A percentile compares a stretch with the other conserved stretches of the same genome.
Evolutionary conservation across 2,329 filamentous ascomycete genomes (phyloP).

Genomic region (Mollisiaceae sp.): DNA sequence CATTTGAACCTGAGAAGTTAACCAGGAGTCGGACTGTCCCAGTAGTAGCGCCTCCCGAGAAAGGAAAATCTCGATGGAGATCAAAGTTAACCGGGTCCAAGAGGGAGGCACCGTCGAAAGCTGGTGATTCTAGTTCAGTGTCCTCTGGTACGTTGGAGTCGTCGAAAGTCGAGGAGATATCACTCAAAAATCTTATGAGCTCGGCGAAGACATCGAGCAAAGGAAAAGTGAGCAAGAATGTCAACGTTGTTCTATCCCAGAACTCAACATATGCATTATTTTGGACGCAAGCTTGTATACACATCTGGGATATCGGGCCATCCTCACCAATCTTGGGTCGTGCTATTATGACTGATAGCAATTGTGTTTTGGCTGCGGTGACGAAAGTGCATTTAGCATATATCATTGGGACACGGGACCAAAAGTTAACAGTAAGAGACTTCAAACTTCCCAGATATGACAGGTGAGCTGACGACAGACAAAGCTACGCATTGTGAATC

Average conservation of each 20-base stretch:
- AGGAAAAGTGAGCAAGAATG: conserved; percentile 42
- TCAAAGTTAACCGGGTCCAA: conserved; percentile 37
- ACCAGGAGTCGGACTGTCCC: conserved; percentile 28
- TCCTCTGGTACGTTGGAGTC: conserved; percentile 44
- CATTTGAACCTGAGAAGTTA: conserved; percentile 30
- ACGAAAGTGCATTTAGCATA: conserved; percentile 47
- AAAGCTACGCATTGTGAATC: conserved; percentile 47
- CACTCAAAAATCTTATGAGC: conserved; percentile 41
- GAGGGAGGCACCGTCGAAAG: conserved; percentile 37
- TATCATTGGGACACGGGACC: conserved; percentile 48
- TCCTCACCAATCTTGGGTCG: conserved; percentile 45
- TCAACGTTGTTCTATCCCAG: conserved; percentile 46
- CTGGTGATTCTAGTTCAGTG: conserved; percentile 45
- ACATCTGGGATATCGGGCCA: conserved; percentile 47
- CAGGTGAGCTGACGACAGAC: not conserved
- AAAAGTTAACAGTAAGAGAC: conserved; percentile 47
- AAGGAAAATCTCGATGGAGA: conserved; percentile 43
- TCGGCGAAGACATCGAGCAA: conserved; percentile 39
- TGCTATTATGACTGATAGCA: conserved; percentile 46
- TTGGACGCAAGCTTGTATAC: conserved; percentile 47
- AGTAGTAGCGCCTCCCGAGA: conserved; percentile 28
- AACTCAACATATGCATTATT: conserved; percentile 48
- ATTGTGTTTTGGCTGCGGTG: conserved; percentile 47
- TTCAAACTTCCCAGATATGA: not conserved
- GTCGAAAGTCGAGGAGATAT: conserved; percentile 48